These are phyloP conservation scores for Cercophora newfieldiana DNA, from an alignment of 495 filamentous ascomycete genomes.

Conservation along the genomic window DNA sequence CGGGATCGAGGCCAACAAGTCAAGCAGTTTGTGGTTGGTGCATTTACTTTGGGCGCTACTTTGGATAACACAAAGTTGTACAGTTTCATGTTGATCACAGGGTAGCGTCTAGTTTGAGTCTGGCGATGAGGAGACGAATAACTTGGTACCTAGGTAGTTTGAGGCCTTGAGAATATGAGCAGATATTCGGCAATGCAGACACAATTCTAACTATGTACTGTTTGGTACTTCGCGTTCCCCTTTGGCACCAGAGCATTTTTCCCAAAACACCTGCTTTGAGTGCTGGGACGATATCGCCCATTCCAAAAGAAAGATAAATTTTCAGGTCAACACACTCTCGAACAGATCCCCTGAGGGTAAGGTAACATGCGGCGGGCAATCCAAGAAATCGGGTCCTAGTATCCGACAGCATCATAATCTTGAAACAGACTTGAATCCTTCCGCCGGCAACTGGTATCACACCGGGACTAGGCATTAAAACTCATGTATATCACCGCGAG, in stretches of 20 bases:
- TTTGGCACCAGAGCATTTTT: neutral
- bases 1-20: neutral
- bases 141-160: neutral
- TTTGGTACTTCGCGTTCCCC: neutral
- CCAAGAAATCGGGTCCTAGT: neutral
- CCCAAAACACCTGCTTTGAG: neutral
- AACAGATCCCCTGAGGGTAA: neutral
- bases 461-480: neutral
- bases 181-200: neutral
- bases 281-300: neutral
- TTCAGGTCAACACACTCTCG: neutral
- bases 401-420: neutral
- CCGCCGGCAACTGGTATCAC: neutral
- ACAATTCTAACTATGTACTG: neutral
- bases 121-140: neutral
- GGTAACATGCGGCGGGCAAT: neutral
- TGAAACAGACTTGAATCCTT: neutral
- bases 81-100: neutral
- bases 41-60: neutral
- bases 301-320: neutral
- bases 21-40: neutral
- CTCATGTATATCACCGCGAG: neutral
- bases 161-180: neutral
- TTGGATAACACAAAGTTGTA: neutral
- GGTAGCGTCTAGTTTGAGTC: neutral